These are phyloP conservation scores for Exophiala xenobiotica DNA, from an alignment of 2,329 filamentous ascomycete species.

Conservation along the genomic window DNA sequence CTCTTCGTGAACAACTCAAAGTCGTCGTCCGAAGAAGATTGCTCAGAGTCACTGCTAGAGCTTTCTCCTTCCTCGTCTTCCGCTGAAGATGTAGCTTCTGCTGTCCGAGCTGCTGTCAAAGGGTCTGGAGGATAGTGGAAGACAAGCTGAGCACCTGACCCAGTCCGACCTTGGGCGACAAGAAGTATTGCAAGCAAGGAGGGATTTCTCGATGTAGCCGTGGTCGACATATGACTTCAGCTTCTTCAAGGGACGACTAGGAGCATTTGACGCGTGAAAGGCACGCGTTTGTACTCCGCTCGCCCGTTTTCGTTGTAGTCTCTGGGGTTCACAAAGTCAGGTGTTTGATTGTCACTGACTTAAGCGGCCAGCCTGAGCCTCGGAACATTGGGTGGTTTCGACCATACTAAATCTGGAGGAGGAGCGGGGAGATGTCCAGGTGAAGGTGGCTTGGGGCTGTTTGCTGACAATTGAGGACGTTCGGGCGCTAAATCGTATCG, in stretches of 20 bases:
- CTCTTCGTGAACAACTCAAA: constrained; percentile 23
- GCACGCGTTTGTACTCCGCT: constrained; percentile 10
- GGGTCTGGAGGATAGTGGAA: constrained; percentile 75
- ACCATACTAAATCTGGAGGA: constrained; percentile 9
- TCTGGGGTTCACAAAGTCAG: neutral
- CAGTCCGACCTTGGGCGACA: constrained; percentile 72
- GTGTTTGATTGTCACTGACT: neutral
- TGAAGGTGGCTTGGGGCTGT: too few species aligned
- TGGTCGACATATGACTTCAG: constrained; percentile 42
- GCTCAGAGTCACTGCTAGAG: constrained; percentile 29
- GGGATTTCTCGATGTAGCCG: constrained; percentile 51
- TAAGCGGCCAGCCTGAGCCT: constrained; percentile 5
- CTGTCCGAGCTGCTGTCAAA: constrained; percentile 28
- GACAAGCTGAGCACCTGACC: constrained; percentile 77
- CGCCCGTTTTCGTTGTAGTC: neutral
- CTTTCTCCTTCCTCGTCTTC: constrained; percentile 27
- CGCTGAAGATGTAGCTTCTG: constrained; percentile 8
- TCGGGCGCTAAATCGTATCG: constrained; percentile 5
- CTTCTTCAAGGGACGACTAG: neutral
- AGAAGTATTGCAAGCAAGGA: constrained; percentile 69
- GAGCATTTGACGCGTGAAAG: constrained; percentile 1
- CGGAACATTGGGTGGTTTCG: neutral
- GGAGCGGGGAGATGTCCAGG: constrained; percentile 2
- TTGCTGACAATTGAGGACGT: constrained; percentile 1
- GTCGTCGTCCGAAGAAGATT: constrained; percentile 27